Evolutionary conservation across 192 early-diverging fungal genomes (phyloP).

Genomic region (Umbelopsis isabellina): DNA sequence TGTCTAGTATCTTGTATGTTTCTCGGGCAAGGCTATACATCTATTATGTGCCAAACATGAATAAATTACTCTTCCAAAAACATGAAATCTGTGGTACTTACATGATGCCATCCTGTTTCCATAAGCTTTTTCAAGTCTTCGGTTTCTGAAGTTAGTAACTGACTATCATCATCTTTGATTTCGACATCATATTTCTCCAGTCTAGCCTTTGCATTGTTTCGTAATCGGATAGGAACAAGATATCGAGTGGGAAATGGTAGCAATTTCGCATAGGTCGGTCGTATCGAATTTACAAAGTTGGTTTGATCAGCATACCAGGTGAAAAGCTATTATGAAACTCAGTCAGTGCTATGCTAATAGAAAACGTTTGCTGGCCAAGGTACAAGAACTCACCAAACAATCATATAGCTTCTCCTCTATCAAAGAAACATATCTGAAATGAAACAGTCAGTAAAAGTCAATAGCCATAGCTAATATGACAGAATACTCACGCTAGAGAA

Average conservation of each 20-base stretch:
- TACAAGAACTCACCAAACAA: conserved; percentile 53
- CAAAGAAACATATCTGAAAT: conserved; percentile 63
- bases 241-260: conserved; percentile 73
- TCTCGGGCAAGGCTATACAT: conserved; percentile 74
- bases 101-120: conserved; percentile 43
- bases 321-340: conserved; percentile 53
- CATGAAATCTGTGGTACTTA: conserved; percentile 7
- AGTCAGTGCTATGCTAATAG: neutral
- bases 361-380: neutral
- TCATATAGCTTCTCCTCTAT: conserved; percentile 82
- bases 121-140: conserved; percentile 42
- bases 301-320: conserved; percentile 83
- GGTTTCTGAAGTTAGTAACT: conserved; percentile 47
- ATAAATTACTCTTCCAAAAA: neutral
- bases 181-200: conserved; percentile 60
- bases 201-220: conserved; percentile 67
- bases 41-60: conserved; percentile 35
- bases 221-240: conserved; percentile 72
- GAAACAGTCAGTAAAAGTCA: neutral
- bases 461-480: neutral
- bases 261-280: conserved; percentile 71
- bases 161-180: conserved; percentile 44
- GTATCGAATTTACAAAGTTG: conserved; percentile 76
- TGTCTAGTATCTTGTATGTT: conserved; percentile 66
- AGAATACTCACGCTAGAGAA: conserved; percentile 49